Conservation (phyloP, 192 early-diverging fungal genomes). For the Coemansia interrupta region DNA sequence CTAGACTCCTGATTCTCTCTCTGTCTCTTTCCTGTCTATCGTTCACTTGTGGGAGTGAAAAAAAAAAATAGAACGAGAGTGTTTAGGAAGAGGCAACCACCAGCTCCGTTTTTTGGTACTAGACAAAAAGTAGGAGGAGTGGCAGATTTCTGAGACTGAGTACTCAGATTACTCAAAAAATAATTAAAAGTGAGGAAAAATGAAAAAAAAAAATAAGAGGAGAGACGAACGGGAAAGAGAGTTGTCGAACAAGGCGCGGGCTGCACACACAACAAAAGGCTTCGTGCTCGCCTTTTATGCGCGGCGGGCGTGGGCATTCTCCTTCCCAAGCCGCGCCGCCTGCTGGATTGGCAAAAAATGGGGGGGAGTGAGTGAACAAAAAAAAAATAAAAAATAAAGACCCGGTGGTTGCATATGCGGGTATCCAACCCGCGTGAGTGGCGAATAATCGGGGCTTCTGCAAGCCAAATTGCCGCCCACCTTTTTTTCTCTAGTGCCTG, state of each 20-base stretch:
- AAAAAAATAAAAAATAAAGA: neutral
- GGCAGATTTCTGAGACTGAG: neutral
- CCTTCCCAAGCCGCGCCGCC: slow-evolving; percentile 13
- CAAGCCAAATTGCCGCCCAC: neutral
- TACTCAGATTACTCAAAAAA: slow-evolving; percentile 1
- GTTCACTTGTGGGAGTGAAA: too few relatives aligned
- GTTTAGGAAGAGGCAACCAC: neutral
- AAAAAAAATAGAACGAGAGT: too few relatives aligned
- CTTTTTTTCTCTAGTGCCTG: too few relatives aligned
- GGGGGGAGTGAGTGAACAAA: neutral
- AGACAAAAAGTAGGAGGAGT: neutral
- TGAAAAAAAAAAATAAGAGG: neutral
- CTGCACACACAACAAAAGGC: slow-evolving; percentile 13
- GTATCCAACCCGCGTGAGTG: slow-evolving; percentile 8
- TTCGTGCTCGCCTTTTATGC: slow-evolving; percentile 16
- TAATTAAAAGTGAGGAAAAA: slow-evolving; percentile 5
- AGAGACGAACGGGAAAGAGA: slow-evolving; percentile 6
- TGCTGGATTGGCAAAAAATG: neutral
- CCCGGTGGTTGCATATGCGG: slow-evolving; percentile 4
- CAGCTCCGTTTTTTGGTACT: too few relatives aligned
- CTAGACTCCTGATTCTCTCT: too few relatives aligned
- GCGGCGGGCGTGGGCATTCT: slow-evolving; percentile 16
- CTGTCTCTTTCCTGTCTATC: too few relatives aligned
- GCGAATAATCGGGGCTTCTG: neutral
- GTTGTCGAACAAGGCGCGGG: slow-evolving; percentile 11